phyloP scores from a whole-genome alignment of 2,329 filamentous ascomycete species.

The Fusarium sp. region DNA sequence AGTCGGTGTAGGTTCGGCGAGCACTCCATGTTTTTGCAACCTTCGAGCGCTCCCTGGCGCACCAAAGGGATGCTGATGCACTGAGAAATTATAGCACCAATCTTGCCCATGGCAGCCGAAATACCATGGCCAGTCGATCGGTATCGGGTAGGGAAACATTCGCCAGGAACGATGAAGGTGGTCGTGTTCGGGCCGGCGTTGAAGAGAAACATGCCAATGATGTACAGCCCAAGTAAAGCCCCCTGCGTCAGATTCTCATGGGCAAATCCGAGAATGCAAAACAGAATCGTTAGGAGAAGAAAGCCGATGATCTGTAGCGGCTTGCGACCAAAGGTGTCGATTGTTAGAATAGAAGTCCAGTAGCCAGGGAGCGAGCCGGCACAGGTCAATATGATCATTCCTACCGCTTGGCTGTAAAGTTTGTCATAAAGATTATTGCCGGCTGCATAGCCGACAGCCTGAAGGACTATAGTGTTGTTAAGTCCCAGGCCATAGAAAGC shows the following conservation, averaged over 20 bases:
- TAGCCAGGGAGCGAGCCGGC: conserved; percentile 83
- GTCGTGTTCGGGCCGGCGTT: conserved; percentile 73
- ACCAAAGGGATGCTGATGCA: conserved; percentile 70
- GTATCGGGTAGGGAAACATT: conserved; percentile 72
- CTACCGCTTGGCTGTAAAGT: conserved; percentile 76
- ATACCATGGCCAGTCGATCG: conserved; percentile 70
- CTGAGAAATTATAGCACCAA: conserved; percentile 74
- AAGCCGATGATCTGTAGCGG: conserved; percentile 75
- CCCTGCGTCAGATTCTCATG: conserved; percentile 59
- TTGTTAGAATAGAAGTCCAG: conserved; percentile 76
- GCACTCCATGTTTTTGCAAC: conserved; percentile 59
- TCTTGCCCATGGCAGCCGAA: conserved; percentile 71
- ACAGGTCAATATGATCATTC: conserved; percentile 79
- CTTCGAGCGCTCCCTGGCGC: conserved; percentile 61
- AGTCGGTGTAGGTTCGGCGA: conserved; percentile 74
- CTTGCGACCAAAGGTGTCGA: conserved; percentile 81
- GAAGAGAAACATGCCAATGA: conserved; percentile 73
- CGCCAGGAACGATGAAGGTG: conserved; percentile 71
- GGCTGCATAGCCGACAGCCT: conserved; percentile 74
- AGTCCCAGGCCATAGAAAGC: conserved; percentile 76
- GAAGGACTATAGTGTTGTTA: conserved; percentile 78
- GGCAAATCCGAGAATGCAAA: conserved; percentile 69
- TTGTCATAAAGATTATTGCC: conserved; percentile 72
- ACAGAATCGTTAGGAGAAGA: conserved; percentile 67
- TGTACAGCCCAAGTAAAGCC: conserved; percentile 67